Percentiles rank a stretch among this genome's conserved stretches.
These are phyloP conservation scores for Hondaea fermentalgiana DNA, from an alignment of 108 stramenopile species.

Conservation along the genomic window DNA sequence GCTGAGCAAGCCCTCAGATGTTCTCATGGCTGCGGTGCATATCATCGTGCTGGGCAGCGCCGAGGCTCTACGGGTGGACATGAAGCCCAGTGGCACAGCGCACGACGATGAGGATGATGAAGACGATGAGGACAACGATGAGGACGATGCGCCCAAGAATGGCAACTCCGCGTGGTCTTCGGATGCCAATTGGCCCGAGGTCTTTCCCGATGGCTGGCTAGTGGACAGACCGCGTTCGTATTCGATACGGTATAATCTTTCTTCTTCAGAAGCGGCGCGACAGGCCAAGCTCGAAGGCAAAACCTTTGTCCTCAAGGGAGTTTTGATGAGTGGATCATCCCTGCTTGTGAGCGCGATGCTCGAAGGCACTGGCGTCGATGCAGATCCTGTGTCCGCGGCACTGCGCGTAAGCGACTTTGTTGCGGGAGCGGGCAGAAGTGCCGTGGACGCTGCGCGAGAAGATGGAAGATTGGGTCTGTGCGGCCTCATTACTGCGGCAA, in stretches of 20 bases:
- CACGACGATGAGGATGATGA: too few species aligned
- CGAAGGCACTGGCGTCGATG: not conserved
- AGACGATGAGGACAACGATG: not conserved
- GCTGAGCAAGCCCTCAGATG: not conserved
- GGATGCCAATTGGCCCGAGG: not conserved
- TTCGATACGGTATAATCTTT: not conserved
- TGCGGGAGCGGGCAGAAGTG: not conserved
- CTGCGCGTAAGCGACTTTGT: not conserved
- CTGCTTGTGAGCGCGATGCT: not conserved
- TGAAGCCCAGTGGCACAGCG: not conserved
- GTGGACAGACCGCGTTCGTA: not conserved
- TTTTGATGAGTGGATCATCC: not conserved
- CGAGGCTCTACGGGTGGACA: not conserved
- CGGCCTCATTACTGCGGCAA: not conserved
- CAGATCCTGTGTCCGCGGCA: not conserved
- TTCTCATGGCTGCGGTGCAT: not conserved
- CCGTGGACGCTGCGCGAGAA: not conserved
- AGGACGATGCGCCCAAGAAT: not conserved
- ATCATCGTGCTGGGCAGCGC: not conserved
- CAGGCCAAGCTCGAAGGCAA: not conserved
- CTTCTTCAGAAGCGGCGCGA: not conserved
- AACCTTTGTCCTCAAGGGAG: not conserved
- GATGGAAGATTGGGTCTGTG: not conserved
- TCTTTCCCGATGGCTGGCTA: not conserved
- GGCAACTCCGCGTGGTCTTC: not conserved